Conservation (phyloP, 2,329 filamentous ascomycete species). For the Monilinia polystroma region DNA sequence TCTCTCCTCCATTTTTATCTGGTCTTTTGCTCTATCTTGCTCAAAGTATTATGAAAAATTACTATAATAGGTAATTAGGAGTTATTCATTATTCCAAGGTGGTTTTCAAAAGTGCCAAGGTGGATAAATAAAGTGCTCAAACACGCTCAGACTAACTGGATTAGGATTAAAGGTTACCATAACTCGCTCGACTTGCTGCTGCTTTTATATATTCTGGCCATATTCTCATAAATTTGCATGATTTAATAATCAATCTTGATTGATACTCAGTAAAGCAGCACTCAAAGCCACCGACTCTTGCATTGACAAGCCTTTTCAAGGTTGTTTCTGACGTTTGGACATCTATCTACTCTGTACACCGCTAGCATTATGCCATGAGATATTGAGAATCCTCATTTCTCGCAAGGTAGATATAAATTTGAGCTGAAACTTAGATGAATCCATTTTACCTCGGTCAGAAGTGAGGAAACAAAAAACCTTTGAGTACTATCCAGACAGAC, state of each 20-base stretch:
- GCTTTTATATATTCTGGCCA: not conserved
- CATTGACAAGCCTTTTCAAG: not conserved
- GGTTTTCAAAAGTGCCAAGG: conserved; percentile 10
- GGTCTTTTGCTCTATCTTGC: conserved; percentile 15
- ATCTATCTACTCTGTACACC: not conserved
- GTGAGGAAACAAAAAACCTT: not conserved
- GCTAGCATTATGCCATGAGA: too few species aligned
- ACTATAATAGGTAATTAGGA: too few species aligned
- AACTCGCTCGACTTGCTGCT: not conserved
- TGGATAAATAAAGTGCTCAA: conserved; percentile 23
- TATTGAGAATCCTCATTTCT: too few species aligned
- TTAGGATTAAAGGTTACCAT: not conserved
- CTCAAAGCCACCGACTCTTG: not conserved
- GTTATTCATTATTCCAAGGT: conserved; percentile 1
- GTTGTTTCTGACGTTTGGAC: not conserved
- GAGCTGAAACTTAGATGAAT: not conserved
- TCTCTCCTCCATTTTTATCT: not conserved
- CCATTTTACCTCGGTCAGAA: too few species aligned
- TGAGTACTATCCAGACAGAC: not conserved
- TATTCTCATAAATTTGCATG: not conserved
- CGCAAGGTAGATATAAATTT: not conserved
- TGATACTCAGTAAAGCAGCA: not conserved
- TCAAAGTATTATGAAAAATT: not conserved
- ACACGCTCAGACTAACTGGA: conserved; percentile 20
- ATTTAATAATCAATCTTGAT: not conserved